Base-by-base conservation (phyloP, 805 yeast genomes). In the Danielia reshetovae region DNA sequence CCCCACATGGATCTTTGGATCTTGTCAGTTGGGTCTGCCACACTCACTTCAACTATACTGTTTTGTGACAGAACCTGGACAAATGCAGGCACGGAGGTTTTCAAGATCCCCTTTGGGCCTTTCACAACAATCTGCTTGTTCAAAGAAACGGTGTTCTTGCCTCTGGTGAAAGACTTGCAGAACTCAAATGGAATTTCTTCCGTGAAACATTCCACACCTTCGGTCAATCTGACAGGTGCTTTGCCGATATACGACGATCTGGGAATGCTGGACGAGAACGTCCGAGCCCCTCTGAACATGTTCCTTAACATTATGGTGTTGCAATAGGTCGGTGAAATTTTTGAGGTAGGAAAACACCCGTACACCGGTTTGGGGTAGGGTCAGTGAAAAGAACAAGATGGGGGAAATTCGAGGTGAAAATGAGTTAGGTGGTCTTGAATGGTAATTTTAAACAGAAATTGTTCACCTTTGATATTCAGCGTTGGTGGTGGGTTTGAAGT, bases 1-100 rank as follows among this genome's bases (percentile, higher is more conserved):
- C 98, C 99, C 97, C 97, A 93, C 75, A 93, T 77, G 13, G 94
- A 68, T 45, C 82, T 77, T 65, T 93, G 98, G 35, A 75, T 66
- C 52, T 76, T 80, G 48, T 74, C 64, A 2, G 55, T 51, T 4
- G 78, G 68, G 48, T 81, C 73, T 25, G 65, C 62, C n/a, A 89
- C 85, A 1, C 64, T 38, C 3, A 90, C 79, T 4, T 55, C 45
- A 24, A 84, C 56, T 31, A 65, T 63, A 25, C 65, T 65, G 26
- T 39, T 30, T 8, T 60, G 57, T 4, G 60, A 60, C n/a, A 52
- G 43, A 3, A 84, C 38, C 3, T 64, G 54, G 28, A 88, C 70
- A 50, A 89, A 89, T 38, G 78, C 79, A 1, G 97, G 95, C 9
- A 87, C 65, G 8, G 75, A 75, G 29, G 85, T 55, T 31, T 65